phyloP scores from a whole-genome alignment of 1,284 basidiomycete genomes.

The Bothia castanella region DNA sequence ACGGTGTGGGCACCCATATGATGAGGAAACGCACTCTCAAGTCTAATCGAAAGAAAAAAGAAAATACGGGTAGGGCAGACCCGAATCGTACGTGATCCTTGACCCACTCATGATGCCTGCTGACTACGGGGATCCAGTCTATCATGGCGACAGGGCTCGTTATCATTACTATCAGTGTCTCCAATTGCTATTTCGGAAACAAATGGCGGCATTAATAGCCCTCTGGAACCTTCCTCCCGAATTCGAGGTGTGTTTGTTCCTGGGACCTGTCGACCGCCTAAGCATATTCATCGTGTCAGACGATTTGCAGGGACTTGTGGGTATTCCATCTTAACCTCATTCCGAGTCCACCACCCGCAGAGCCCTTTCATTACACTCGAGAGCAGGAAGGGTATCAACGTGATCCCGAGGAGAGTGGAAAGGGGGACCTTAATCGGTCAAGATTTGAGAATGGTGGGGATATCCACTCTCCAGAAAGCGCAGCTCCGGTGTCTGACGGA shows the following conservation, averaged over 20 bases:
- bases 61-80: slow-evolving; percentile 47
- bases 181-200: slow-evolving; percentile 74
- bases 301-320: slow-evolving; percentile 80
- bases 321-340: slow-evolving; percentile 67
- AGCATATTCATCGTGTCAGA: slow-evolving; percentile 39
- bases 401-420: slow-evolving; percentile 18
- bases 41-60: slow-evolving; percentile 48
- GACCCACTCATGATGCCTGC: background rate
- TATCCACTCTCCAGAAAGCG: slow-evolving; percentile 1
- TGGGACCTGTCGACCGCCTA: background rate
- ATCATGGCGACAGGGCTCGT: slow-evolving; percentile 71
- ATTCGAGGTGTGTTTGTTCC: slow-evolving; percentile 61
- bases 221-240: slow-evolving; percentile 74
- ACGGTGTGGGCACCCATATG: slow-evolving; percentile 54
- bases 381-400: slow-evolving; percentile 29
- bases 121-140: slow-evolving; percentile 48
- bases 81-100: slow-evolving; percentile 46
- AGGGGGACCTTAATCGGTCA: background rate
- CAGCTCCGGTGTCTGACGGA: slow-evolving; percentile 3
- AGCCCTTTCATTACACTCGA: slow-evolving; percentile 49
- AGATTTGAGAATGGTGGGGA: slow-evolving; percentile 17
- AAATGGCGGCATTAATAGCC: slow-evolving; percentile 57
- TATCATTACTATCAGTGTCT: slow-evolving; percentile 79
- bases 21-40: slow-evolving; percentile 62
- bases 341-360: slow-evolving; percentile 55